Base-by-base conservation (phyloP, 1,139 yeast species). In the Geotrichum australiense region DNA sequence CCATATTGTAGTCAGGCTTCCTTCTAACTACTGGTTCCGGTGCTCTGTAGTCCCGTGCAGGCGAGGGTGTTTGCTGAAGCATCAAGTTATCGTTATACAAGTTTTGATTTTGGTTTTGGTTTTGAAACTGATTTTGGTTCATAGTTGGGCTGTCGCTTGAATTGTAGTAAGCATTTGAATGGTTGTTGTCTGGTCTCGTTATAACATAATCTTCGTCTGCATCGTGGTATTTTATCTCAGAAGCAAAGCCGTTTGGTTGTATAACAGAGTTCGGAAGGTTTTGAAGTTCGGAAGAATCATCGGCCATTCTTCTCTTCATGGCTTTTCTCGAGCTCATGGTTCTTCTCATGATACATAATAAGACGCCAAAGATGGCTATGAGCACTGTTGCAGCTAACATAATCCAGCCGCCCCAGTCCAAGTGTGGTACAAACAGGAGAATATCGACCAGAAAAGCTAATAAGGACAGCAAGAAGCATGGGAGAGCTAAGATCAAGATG, bases 381-480 rank as follows among this genome's bases (percentile, higher is more conserved):
- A 72, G 55, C 6, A 69, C 64, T 2, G 75, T 68, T 2, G 74
- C 59, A 2, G 62, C 73, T 29, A 74, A 57, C 22, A 70, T 56
- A 46, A 71, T 61, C 80, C 80, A 76, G 30, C 79, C 78, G 22
- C 69, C 68, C 70, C 76, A 76, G 38, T 65, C 65, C 27, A 76
- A 59, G 49, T 70, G 72, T 10, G 76, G 74, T 3, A 73, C 64
- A 52, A 76, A 76, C 40, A 76, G 53, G 35, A 75, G 54, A 37
- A 76, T 68, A 53, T 76, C 81, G 25, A 74, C 76, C 47, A 76
- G 58, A 46, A 76, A 75, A 3, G 78, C 68, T 42, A 76, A 61
- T 41, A 75, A 57, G 4, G 74, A 59, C 27, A 71, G 59, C 45
- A 74, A 50, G 48, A 74, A 73, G 3, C 76, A 62, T 5, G 75